These are phyloP conservation scores for Papiliotrema nemorosa DNA, from an alignment of 1,284 basidiomycete species.

Conservation along the genomic window DNA sequence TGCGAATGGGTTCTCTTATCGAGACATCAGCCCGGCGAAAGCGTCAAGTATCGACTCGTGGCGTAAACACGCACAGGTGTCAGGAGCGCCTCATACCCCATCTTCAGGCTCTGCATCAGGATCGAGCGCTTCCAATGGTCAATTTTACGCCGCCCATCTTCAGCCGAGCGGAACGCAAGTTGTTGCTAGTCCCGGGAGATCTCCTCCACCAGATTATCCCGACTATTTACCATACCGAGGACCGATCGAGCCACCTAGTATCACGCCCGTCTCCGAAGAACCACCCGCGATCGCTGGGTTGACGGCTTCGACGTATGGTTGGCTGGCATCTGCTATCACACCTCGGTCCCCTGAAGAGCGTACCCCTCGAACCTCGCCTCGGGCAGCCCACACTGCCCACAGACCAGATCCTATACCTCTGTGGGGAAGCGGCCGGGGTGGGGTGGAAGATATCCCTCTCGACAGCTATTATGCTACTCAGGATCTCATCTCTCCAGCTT, in stretches of 20 bases:
- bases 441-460: neutral
- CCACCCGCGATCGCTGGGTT: conserved; percentile 10
- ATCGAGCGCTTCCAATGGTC: neutral
- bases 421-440: neutral
- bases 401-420: neutral
- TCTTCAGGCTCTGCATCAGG: neutral
- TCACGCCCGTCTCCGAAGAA: neutral
- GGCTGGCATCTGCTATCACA: neutral
- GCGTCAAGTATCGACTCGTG: conserved; percentile 11
- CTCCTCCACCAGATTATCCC: conserved; percentile 28
- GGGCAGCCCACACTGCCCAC: neutral
- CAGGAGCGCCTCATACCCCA: neutral
- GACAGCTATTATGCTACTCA: neutral
- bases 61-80: conserved; percentile 7
- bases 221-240: conserved; percentile 40
- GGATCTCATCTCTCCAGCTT: conserved; percentile 1
- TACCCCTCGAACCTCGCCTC: neutral
- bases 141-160: neutral
- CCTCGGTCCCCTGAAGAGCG: neutral
- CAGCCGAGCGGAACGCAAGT: neutral
- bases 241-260: conserved; percentile 22
- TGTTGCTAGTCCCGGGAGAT: neutral
- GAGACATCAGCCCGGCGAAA: conserved; percentile 6
- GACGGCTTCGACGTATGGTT: neutral
- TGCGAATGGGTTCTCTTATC: conserved; percentile 10